These are phyloP conservation scores for Castanospermum australe DNA, from an alignment of 306 rosid genomes.

Conservation along the genomic window DNA sequence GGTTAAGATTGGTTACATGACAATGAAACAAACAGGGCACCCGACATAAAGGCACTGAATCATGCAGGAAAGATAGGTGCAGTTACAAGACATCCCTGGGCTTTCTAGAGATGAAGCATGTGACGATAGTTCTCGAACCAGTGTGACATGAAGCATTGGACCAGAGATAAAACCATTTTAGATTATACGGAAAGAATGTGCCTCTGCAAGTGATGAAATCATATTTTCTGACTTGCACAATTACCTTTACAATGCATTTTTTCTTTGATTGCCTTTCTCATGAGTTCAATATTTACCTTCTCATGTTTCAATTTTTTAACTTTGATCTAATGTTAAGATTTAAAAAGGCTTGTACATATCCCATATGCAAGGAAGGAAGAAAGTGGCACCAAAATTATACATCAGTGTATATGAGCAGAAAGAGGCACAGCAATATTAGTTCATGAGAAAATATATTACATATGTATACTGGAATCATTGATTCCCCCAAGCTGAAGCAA, in stretches of 20 bases:
- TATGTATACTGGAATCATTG: background rate
- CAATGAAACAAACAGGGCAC: background rate
- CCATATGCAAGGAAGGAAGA: background rate
- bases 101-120: background rate
- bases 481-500: constrained; percentile 1
- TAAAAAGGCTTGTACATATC: background rate
- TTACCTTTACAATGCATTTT: background rate
- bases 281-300: background rate
- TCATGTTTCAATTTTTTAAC: background rate
- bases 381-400: background rate
- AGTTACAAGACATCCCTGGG: constrained; percentile 7
- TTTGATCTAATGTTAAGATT: background rate
- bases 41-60: background rate
- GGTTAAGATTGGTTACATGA: background rate
- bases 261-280: background rate
- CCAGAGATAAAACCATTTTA: background rate
- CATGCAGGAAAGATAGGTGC: background rate
- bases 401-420: constrained; percentile 14
- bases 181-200: background rate
- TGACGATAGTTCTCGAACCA: background rate
- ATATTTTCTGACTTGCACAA: background rate
- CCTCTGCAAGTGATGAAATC: background rate
- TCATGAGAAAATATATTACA: background rate
- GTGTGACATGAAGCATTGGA: background rate
- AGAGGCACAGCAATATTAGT: background rate